Evolutionary conservation across 768 basidiomycete species (phyloP).

Genomic region (Boletus reticuloceps): DNA sequence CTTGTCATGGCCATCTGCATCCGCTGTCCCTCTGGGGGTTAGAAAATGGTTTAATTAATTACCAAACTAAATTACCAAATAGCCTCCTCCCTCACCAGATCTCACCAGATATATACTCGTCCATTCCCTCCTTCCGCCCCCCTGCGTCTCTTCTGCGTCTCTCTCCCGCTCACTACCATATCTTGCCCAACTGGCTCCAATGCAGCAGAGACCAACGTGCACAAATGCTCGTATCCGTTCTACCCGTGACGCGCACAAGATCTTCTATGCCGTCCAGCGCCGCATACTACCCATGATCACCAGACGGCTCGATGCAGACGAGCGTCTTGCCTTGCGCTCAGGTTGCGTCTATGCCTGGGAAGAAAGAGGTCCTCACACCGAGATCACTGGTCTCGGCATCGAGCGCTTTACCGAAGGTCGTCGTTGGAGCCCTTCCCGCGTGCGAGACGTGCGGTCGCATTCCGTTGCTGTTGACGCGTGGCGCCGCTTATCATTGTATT

Average conservation of each 20-base stretch:
- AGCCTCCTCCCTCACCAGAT: conserved; percentile 27
- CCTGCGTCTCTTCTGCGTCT: neutral
- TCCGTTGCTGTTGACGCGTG: conserved; percentile 1
- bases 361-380: conserved; percentile 69
- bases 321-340: conserved; percentile 52
- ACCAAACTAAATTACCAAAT: conserved; percentile 34
- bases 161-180: conserved; percentile 14
- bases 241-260: conserved; percentile 74
- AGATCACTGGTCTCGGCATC: conserved; percentile 76
- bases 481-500: conserved; percentile 12
- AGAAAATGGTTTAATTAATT: conserved; percentile 39
- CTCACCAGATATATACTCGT: conserved; percentile 33
- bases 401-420: conserved; percentile 85
- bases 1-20: conserved; percentile 12
- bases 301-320: conserved; percentile 74
- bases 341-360: conserved; percentile 63
- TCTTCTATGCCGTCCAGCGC: conserved; percentile 69
- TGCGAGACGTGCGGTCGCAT: conserved; percentile 62
- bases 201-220: conserved; percentile 71
- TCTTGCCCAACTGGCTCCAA: conserved; percentile 20
- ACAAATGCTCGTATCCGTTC: conserved; percentile 72
- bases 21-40: conserved; percentile 15
- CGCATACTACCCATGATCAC: conserved; percentile 70
- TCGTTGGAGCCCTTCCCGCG: conserved; percentile 80
- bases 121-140: conserved; percentile 19